These are phyloP conservation scores for Syzygium malaccense DNA, from an alignment of 441 rosid genomes.

Conservation along the genomic window DNA sequence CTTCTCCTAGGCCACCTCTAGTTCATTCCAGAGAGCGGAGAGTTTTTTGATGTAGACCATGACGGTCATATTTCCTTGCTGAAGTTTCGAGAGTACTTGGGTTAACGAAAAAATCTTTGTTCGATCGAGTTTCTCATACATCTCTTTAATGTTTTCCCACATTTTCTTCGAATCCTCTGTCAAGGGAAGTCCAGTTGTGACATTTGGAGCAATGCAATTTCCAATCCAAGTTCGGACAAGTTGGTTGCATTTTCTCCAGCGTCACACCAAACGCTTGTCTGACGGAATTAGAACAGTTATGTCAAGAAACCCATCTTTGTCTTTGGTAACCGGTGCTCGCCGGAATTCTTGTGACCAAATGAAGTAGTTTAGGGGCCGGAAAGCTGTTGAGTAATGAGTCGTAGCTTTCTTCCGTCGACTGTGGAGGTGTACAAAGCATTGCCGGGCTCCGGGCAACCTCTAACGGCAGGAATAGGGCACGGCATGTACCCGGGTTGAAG, in stretches of 20 bases:
- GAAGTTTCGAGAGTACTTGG: accelerated
- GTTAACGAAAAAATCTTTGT: not conserved
- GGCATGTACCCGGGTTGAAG: not conserved
- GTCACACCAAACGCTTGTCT: accelerated
- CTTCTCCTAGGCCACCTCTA: not conserved
- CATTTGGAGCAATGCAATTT: not conserved
- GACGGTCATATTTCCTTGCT: not conserved
- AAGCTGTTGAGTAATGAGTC: not conserved
- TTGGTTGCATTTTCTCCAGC: not conserved
- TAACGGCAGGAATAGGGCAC: not conserved
- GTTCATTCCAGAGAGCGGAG: not conserved
- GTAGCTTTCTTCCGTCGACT: no score
- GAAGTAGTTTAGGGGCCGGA: accelerated
- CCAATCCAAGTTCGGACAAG: not conserved
- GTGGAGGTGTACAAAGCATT: not conserved
- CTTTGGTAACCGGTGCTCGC: not conserved
- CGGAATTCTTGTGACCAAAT: not conserved
- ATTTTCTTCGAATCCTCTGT: not conserved
- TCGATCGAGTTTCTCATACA: not conserved
- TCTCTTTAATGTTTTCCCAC: not conserved
- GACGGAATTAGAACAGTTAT: not conserved
- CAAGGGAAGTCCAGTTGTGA: accelerated
- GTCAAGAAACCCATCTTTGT: not conserved
- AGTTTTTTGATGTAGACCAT: not conserved
- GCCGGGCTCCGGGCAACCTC: accelerated